phyloP scores from a whole-genome alignment of 1,284 basidiomycete species.

The Gomphus bonarii region DNA sequence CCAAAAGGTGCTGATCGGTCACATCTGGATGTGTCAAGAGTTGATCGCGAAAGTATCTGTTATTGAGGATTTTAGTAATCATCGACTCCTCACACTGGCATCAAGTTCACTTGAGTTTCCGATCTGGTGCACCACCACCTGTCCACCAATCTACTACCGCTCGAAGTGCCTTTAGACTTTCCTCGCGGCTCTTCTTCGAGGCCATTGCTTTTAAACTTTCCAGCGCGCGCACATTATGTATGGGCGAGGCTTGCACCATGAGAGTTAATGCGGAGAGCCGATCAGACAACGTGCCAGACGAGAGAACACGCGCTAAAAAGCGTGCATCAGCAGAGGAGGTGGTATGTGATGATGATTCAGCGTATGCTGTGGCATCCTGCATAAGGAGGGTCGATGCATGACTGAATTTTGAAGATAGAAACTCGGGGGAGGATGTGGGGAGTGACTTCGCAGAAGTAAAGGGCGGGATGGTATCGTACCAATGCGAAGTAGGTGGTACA shows the following conservation, averaged over 20 bases:
- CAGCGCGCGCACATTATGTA: constrained; percentile 81
- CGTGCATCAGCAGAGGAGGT: constrained; percentile 55
- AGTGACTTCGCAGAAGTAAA: constrained; percentile 20
- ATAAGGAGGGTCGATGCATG: constrained; percentile 44
- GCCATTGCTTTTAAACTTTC: constrained; percentile 72
- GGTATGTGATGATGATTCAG: constrained; percentile 28
- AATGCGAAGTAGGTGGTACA: constrained; percentile 44
- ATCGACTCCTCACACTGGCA: background rate
- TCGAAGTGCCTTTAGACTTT: constrained; percentile 81
- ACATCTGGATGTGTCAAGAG: constrained; percentile 57
- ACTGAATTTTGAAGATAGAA: constrained; percentile 35
- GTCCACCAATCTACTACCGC: constrained; percentile 97
- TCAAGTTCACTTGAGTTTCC: constrained; percentile 68
- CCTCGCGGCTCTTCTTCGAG: constrained; percentile 84
- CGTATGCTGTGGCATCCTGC: constrained; percentile 38
- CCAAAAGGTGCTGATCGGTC: constrained; percentile 66
- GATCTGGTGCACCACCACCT: constrained; percentile 72
- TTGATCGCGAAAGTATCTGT: constrained; percentile 89
- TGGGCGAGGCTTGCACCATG: constrained; percentile 81
- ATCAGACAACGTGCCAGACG: constrained; percentile 87
- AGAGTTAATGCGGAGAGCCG: constrained; percentile 88
- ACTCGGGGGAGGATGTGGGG: constrained; percentile 29
- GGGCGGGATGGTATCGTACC: constrained; percentile 41
- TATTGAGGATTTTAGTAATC: constrained; percentile 7
- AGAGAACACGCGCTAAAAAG: constrained; percentile 79